Base-by-base conservation (phyloP, 768 basidiomycete species). In the Amanita rimosa region DNA sequence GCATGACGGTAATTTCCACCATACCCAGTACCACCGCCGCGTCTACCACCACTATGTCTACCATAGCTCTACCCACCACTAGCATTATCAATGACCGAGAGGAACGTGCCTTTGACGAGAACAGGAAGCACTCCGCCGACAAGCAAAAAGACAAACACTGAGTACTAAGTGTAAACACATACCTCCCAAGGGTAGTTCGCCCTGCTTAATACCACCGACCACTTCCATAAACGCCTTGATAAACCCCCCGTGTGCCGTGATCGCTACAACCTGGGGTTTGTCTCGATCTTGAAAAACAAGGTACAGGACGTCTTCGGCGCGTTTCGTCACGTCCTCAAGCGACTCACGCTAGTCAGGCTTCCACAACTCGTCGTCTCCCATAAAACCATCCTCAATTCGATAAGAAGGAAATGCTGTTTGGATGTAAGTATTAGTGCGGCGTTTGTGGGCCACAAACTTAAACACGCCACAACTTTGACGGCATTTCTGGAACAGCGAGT, bases 301-400 rank as follows among this genome's bases (percentile, higher is more conserved):
- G 51, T 83, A 78, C 1, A 87, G 52, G 0, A 81, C 76, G 4
- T 54, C 54, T 44, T 55, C 64, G 9, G 78, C 81, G 2, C 85
- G 73, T 16, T 42, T 55, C 8, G 67, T 66, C n/a, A 78, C 60
- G 44, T 79, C 71, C 0, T 55, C 63, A 4, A 57, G 55, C 0
- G 73, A 71, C 58, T 89, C 85, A 33, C 83, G 66, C 14, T 68
- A 57, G 16, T 76, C 69, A 0, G 76, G 49, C 1, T 63, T 55
- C 84, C 84, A 88, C 0, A 80, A 60, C n/a, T 68, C 63, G 56
- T 89, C 86, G 11, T 77, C n/a, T 66, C 57, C 88, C 85, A 0
- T 71, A 61, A 47, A 89, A 76, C 0, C 69, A 73, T 1, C 60
- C 55, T 87, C 83, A 39, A 85, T 71, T 5, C 44, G 53, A 57